Evolutionary conservation across 2,329 filamentous ascomycete genomes (phyloP).

Genomic region (Diaporthe helianthi): DNA sequence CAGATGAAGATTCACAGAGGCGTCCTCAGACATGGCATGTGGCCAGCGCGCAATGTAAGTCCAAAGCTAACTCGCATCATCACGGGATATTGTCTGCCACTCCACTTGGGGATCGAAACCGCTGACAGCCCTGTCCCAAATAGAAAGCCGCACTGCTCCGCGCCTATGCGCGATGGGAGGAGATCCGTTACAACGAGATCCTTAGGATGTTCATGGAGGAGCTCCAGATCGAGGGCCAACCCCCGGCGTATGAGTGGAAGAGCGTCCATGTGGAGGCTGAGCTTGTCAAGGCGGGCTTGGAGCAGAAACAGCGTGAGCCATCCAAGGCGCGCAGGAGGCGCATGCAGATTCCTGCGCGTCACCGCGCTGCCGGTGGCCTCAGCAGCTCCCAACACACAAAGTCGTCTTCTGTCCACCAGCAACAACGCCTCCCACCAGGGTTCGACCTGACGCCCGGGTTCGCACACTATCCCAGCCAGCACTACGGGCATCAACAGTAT

Average conservation of each 20-base stretch:
- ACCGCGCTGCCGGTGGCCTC: constrained; percentile 14
- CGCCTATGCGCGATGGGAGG: constrained; percentile 31
- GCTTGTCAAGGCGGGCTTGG: constrained; percentile 55
- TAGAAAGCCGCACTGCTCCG: constrained; percentile 31
- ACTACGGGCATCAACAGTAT: constrained; percentile 17
- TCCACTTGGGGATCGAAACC: neutral
- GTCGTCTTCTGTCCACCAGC: constrained; percentile 4
- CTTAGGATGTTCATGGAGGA: constrained; percentile 49
- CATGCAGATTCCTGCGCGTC: constrained; percentile 28
- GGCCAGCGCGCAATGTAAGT: constrained; percentile 60
- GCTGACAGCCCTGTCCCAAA: neutral
- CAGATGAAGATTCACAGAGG: constrained; percentile 64
- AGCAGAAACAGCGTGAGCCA: constrained; percentile 52
- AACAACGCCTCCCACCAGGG: constrained; percentile 29
- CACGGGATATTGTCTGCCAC: neutral
- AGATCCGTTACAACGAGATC: constrained; percentile 43
- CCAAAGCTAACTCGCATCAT: neutral
- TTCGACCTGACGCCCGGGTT: constrained; percentile 16
- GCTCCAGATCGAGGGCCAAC: constrained; percentile 57
- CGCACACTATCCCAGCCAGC: constrained; percentile 1
- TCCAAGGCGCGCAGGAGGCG: constrained; percentile 52
- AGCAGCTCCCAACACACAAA: neutral
- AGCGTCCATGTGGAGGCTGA: constrained; percentile 57
- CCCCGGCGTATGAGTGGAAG: constrained; percentile 53
- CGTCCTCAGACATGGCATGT: constrained; percentile 56